Conservation (phyloP, 164 flowering plant genomes). For the Piper longum region DNA sequence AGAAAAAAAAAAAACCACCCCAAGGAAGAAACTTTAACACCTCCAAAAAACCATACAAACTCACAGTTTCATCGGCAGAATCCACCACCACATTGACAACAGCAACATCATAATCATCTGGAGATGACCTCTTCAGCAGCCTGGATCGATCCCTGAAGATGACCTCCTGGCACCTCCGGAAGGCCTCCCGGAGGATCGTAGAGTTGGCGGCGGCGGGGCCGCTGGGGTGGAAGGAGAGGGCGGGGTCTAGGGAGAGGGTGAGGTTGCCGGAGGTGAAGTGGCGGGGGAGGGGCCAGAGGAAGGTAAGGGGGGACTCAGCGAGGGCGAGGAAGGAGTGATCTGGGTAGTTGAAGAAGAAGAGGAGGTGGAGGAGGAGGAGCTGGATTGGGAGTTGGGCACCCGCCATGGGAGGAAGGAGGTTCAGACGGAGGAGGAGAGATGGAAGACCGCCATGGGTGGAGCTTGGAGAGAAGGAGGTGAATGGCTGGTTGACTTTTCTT, state of each 20-base stretch:
- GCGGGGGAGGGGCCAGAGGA: slow-evolving; percentile 77
- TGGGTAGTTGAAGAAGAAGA: background rate
- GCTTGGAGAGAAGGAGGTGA: too few relatives aligned
- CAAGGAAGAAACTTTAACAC: too few relatives aligned
- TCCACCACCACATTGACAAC: slow-evolving; percentile 17
- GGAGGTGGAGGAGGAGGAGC: background rate
- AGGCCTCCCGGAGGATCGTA: slow-evolving; percentile 36
- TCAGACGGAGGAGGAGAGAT: too few relatives aligned
- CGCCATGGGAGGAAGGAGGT: too few relatives aligned
- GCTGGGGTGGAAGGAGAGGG: slow-evolving; percentile 30
- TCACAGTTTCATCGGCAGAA: slow-evolving; percentile 21
- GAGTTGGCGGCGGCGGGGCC: slow-evolving; percentile 42
- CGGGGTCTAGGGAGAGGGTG: slow-evolving; percentile 62
- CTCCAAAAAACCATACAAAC: background rate
- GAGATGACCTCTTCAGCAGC: slow-evolving; percentile 5
- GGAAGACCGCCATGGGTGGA: too few relatives aligned
- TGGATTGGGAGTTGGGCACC: too few relatives aligned
- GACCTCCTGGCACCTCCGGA: slow-evolving; percentile 40
- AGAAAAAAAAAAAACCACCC: background rate
- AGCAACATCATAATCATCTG: slow-evolving; percentile 30
- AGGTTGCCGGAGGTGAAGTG: slow-evolving; percentile 39
- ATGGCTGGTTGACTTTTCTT: too few relatives aligned
- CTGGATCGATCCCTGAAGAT: slow-evolving; percentile 37
- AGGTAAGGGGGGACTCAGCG: slow-evolving; percentile 26
- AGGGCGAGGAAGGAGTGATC: background rate